Base-by-base conservation (phyloP, 345 rosid genomes). In the Corchorus capsularis region DNA sequence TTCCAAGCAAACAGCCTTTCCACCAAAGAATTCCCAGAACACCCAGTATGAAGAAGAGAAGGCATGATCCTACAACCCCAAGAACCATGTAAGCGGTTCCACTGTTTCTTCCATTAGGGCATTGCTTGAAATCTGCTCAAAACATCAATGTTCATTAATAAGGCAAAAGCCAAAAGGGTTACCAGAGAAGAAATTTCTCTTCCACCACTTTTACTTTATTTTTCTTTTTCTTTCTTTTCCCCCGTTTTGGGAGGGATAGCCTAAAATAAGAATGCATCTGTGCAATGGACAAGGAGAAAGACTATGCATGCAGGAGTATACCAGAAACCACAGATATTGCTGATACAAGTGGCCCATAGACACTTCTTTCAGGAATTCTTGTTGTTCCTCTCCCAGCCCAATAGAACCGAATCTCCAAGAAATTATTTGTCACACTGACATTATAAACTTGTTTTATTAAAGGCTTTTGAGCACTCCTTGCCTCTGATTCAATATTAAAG, bases 371-470 rank as follows among this genome's bases (percentile, higher is more conserved):
- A 3, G 94, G 94, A 65, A 88, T 81, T 78, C 75, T 57, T 1
- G 84, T 85, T 20, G 94, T 88, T 67, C 94, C 92, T 84, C 78
- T 88, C 4, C 94, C 94, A 15, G 87, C 84, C 90, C 89, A 90
- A 50, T 69, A 63, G 56, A 90, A 84, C 37, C 88, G 86, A 55
- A 90, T 79, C 67, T 87, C 83, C 77, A 90, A 49, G 71, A 77
- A 83, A 75, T 83, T 74, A 61, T 49, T 74, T 32, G 83, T 84
- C 70, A 82, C 86, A 49, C 75, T 77, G 39, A 76, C 84, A 61
- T 68, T 72, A 74, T 82, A 76, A 73, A 74, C 69, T 56, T 57
- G 34, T 77, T 73, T 80, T 7, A 73, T 73, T 41, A 84, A 27
- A 63, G 82, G 83, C 59, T 63, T 88, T 54, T 55, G 85, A 72